Base-by-base conservation (phyloP, 257 asterid species). In the Dorcoceras hygrometricum region DNA sequence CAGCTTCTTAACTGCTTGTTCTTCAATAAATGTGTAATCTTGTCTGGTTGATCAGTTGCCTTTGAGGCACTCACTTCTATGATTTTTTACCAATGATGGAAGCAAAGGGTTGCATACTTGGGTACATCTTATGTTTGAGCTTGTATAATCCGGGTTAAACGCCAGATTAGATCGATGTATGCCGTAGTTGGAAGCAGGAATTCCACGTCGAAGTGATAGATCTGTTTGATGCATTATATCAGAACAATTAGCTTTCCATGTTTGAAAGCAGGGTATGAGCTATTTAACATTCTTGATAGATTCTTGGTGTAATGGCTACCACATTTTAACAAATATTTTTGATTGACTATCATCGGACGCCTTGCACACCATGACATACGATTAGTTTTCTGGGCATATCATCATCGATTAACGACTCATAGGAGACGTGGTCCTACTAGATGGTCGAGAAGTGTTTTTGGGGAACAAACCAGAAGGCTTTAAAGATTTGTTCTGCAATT, bases 141-240 rank as follows among this genome's bases (percentile, higher is more conserved):
- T 51, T 39, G 25, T 56, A 23, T 55, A 25, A 57, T 67, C 6
- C 4, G 51, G 51, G 12, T 14, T 43, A 36, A 3, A 43, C 14
- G 51, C 14, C 14, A n/a, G n/a, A n/a, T 12, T 14, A 3, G 19
- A 3, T 43, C 19, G 19, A 12, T 14, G 14, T 36, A 25, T 54
- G 39, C 59, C 50, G 56, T 9, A 3, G 29, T 22, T 61, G 70
- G 65, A 25, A 32, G 62, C 66, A 4, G 8, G 56, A 31, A 25
- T 63, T 64, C n/a, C 73, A 32, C 62, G n/a, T 68, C 59, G 59
- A 69, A 69, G 63, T 59, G 71, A 59, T 25, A 61, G n/a, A n/a
- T 59, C 31, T 72, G 24, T 32, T 43, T 31, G 51, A 65, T 69
- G 50, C 50, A 43, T 43, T 14, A 43, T 43, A 65, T 63, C 39